A percentile compares a stretch with the other conserved stretches of the same genome.
These are phyloP conservation scores for Hypoxylon sp. DNA, from an alignment of 2,329 filamentous ascomycete species.

Conservation along the genomic window DNA sequence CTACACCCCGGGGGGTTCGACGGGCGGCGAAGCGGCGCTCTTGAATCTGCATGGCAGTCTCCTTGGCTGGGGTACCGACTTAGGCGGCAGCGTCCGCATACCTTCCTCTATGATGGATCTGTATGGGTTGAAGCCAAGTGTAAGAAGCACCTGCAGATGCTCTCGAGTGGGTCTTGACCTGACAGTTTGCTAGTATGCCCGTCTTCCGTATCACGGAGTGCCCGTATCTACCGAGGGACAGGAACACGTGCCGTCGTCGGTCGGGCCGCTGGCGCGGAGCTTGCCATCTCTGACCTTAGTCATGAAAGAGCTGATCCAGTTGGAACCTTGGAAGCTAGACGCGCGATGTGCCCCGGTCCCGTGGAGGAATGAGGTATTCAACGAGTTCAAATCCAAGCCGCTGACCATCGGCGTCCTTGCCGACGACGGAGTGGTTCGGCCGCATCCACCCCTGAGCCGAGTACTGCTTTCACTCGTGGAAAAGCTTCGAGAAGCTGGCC, in stretches of 20 bases:
- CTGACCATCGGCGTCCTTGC: constrained; percentile 53
- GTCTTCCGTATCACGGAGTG: constrained; percentile 65
- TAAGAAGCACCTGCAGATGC: constrained; percentile 50
- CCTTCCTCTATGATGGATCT: constrained; percentile 57
- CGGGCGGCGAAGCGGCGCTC: constrained; percentile 42
- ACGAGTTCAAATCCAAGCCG: constrained; percentile 50
- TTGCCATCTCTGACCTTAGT: constrained; percentile 58
- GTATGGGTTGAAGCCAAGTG: constrained; percentile 58
- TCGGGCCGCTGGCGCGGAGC: constrained; percentile 66
- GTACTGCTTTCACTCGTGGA: constrained; percentile 51
- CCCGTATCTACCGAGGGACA: constrained; percentile 69
- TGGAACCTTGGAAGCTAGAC: constrained; percentile 62
- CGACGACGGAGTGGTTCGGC: constrained; percentile 61
- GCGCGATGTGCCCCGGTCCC: constrained; percentile 60
- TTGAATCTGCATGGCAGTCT: constrained; percentile 45
- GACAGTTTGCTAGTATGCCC: constrained; percentile 54
- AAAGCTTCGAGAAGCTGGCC: constrained; percentile 55
- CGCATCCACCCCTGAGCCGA: constrained; percentile 61
- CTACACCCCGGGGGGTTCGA: constrained; percentile 55
- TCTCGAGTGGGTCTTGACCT: neutral
- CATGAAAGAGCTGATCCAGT: constrained; percentile 56
- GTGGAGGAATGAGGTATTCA: constrained; percentile 59
- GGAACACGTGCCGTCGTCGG: constrained; percentile 68
- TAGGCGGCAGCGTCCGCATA: constrained; percentile 60
- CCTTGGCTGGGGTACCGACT: constrained; percentile 59